Base-by-base conservation (phyloP, 257 asterid genomes). In the Oldenlandia corymbosa region DNA sequence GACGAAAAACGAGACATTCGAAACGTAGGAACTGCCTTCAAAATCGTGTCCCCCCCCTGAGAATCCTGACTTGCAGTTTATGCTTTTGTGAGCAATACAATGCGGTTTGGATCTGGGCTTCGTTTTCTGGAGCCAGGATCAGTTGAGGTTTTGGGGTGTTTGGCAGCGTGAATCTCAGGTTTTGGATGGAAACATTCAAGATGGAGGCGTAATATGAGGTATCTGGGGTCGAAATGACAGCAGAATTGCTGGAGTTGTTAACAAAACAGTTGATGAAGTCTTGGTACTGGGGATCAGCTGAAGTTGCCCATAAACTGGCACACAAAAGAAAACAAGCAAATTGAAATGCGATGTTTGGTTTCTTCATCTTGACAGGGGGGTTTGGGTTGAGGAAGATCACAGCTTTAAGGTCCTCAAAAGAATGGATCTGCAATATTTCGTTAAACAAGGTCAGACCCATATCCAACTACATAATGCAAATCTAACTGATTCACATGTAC, bases 11-110 rank as follows among this genome's bases (percentile, higher is more conserved):
- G 69, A 60, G 60, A 34, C 41, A 4, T 53, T 1, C 60, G 50
- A n/a, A n/a, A n/a, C n/a, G n/a, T n/a, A n/a, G n/a, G n/a, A n/a
- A n/a, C n/a, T n/a, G n/a, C n/a, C n/a, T 41, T 51, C 69, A 20
- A 64, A 51, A 16, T 64, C 60, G 14, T 51, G 69, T 14, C 61
- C n/a, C 69, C 0, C 69, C 69, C 10, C 69, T 64, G 5, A 59
- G 69, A 16, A 51, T 64, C 42, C 69, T 36, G 8, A 64, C 37
- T 18, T 34, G 69, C 46, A 66, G 20, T 14, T 46, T 18, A 30
- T 42, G 49, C 9, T 39, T 42, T 43, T 55, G 54, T 7, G 64
- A 55, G 41, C 64, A 66, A 30, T 16, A 39, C 18, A 66, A 26
- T 16, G 64, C 71, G 8, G 42, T 20, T 41, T 41, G 55, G 0